phyloP scores from a whole-genome alignment of 345 rosid genomes.

The Acer saccharum region DNA sequence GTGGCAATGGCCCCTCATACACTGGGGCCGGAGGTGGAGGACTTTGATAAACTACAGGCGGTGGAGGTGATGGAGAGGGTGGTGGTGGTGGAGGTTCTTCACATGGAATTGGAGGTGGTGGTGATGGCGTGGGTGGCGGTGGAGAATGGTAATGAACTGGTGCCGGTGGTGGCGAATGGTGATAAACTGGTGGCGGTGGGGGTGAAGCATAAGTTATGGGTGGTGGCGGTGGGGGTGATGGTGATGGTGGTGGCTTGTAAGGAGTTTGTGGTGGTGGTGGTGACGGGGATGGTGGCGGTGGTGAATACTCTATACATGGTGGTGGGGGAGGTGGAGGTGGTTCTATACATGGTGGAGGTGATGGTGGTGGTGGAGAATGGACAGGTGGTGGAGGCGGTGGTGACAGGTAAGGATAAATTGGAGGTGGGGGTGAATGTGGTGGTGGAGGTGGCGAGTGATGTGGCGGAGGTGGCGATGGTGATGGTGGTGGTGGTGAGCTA shows the following conservation, averaged over 20 bases:
- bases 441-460: constrained; percentile 36
- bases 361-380: constrained; percentile 53
- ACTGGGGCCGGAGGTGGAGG: constrained; percentile 71
- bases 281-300: constrained; percentile 56
- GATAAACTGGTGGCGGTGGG: constrained; percentile 36
- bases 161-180: constrained; percentile 41
- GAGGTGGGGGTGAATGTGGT: constrained; percentile 48
- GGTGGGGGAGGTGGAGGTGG: constrained; percentile 66
- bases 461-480: constrained; percentile 30
- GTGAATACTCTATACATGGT: constrained; percentile 51
- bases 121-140: constrained; percentile 38
- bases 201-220: constrained; percentile 22
- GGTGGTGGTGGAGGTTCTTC: constrained; percentile 43
- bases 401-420: constrained; percentile 45
- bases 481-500: constrained; percentile 56
- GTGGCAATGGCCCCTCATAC: constrained; percentile 88
- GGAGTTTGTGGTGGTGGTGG: constrained; percentile 30
- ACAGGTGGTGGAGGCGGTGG: constrained; percentile 60
- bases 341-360: constrained; percentile 60
- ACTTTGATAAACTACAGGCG: constrained; percentile 30
- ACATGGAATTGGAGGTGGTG: constrained; percentile 35
- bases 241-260: constrained; percentile 37
- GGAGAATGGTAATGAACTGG: constrained; percentile 15
- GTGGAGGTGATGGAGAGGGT: constrained; percentile 37
- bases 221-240: constrained; percentile 35